Percentiles rank a stretch among this genome's conserved stretches.
These are phyloP conservation scores for Phaeophleospora eucalypticola DNA, from an alignment of 2,329 filamentous ascomycete species.

Conservation along the genomic window DNA sequence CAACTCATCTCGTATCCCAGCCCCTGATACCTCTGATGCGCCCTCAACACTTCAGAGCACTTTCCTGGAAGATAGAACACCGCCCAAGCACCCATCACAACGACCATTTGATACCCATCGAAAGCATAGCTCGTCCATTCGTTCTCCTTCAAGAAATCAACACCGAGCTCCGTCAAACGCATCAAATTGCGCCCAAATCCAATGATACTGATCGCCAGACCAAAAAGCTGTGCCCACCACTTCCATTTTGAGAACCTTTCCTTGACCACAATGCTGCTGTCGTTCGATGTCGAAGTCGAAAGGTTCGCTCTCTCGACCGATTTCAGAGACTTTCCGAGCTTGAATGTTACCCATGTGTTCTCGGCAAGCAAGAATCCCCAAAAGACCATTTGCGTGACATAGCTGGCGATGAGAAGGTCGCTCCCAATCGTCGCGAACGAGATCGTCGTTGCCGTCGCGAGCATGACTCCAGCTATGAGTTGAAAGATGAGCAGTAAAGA, in stretches of 20 bases:
- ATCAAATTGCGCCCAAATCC: slow-evolving; percentile 10
- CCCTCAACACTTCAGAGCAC: slow-evolving; percentile 1
- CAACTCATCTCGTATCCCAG: background rate
- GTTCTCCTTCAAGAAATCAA: slow-evolving; percentile 8
- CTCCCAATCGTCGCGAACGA: slow-evolving; percentile 2
- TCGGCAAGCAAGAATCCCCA: slow-evolving; percentile 10
- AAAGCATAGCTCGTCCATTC: slow-evolving; percentile 13
- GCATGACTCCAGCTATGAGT: slow-evolving; percentile 3
- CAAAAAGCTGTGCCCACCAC: slow-evolving; percentile 11
- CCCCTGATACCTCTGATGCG: slow-evolving; percentile 1
- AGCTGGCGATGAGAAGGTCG: slow-evolving; percentile 7
- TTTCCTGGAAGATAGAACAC: slow-evolving; percentile 13
- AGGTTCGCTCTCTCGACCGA: background rate
- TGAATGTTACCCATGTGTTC: slow-evolving; percentile 2
- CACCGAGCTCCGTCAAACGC: slow-evolving; percentile 10
- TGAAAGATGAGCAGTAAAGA: slow-evolving; percentile 2
- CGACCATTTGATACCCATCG: slow-evolving; percentile 13
- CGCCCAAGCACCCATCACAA: slow-evolving; percentile 10
- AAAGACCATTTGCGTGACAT: slow-evolving; percentile 10
- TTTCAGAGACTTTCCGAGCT: background rate
- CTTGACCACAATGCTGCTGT: slow-evolving; percentile 2
- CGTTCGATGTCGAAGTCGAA: background rate
- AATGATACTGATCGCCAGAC: slow-evolving; percentile 11
- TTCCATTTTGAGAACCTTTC: slow-evolving; percentile 5
- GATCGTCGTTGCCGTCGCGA: background rate